phyloP scores from a whole-genome alignment of 352 stramenopile species.

The Globisporangium perplexum region DNA sequence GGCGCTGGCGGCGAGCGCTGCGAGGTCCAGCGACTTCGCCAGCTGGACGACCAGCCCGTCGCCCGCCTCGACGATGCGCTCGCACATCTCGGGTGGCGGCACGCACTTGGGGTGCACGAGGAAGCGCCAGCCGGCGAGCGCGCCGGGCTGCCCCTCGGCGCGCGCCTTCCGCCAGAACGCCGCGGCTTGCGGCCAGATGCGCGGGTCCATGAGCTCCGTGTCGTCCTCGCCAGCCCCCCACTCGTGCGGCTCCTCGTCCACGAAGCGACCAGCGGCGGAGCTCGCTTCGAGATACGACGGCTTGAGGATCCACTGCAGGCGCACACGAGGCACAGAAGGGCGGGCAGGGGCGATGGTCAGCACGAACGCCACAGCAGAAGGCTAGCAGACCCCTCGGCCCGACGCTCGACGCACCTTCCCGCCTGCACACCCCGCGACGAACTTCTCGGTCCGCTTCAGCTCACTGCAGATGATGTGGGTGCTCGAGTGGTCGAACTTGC shows the following conservation, averaged over 20 bases:
- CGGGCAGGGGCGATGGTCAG: not conserved
- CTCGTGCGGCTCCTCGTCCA: slow-evolving; percentile 66
- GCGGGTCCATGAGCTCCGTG: slow-evolving; percentile 59
- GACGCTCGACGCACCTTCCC: slow-evolving; percentile 69
- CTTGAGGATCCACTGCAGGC: slow-evolving; percentile 76
- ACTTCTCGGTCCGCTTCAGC: slow-evolving; percentile 85
- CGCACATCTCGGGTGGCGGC: slow-evolving; percentile 76
- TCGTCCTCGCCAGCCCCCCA: slow-evolving; percentile 55
- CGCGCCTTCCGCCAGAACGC: slow-evolving; percentile 63
- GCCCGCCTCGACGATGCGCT: slow-evolving; percentile 57
- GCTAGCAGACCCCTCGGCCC: not conserved
- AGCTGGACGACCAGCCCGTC: slow-evolving; percentile 54
- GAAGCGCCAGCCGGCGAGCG: slow-evolving; percentile 65
- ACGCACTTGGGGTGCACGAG: slow-evolving; percentile 71
- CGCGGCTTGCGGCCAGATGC: slow-evolving; percentile 62
- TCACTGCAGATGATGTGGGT: slow-evolving; percentile 87
- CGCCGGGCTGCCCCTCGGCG: slow-evolving; percentile 36
- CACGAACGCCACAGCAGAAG: not conserved
- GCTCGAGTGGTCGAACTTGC: slow-evolving; percentile 61
- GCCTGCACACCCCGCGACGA: slow-evolving; percentile 70
- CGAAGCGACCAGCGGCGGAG: slow-evolving; percentile 54
- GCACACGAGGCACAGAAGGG: slow-evolving; percentile 1
- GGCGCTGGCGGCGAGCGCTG: slow-evolving; percentile 16
- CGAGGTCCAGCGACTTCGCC: slow-evolving; percentile 47
- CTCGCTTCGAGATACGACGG: slow-evolving; percentile 74